Evolutionary conservation across 306 rosid genomes (phyloP).

Genomic region (Myrica gale): DNA sequence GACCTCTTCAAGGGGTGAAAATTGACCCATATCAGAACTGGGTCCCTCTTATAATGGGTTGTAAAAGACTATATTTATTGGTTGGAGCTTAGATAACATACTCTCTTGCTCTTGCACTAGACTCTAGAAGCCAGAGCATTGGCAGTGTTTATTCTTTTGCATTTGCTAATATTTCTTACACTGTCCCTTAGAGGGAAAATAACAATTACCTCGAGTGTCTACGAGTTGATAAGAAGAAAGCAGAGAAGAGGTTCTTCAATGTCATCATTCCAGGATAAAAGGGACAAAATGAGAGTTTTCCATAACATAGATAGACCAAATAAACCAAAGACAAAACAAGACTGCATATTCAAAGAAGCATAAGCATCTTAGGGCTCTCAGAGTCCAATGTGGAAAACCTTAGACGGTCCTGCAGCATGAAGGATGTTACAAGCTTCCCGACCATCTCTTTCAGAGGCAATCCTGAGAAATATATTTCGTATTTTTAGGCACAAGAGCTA

Average conservation of each 20-base stretch:
- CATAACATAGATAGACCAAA: background rate
- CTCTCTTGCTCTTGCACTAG: background rate
- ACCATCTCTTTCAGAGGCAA: constrained; percentile 74
- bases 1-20: background rate
- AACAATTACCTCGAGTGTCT: background rate
- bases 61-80: background rate
- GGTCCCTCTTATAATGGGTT: no score
- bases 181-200: background rate
- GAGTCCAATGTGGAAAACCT: constrained; percentile 43
- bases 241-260: background rate
- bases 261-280: background rate
- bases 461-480: constrained; percentile 45
- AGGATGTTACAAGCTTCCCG: constrained; percentile 72
- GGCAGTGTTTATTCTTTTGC: background rate
- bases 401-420: constrained; percentile 79
- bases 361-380: background rate
- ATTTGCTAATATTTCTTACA: background rate
- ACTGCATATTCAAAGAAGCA: background rate
- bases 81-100: background rate
- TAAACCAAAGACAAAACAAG: background rate
- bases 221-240: background rate
- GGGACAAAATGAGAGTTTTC: background rate
- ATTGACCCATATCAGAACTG: background rate
- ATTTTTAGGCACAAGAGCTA: constrained; percentile 11
- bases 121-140: background rate